These are phyloP conservation scores for Suillus discolor DNA, from an alignment of 768 basidiomycete genomes.

Conservation along the genomic window DNA sequence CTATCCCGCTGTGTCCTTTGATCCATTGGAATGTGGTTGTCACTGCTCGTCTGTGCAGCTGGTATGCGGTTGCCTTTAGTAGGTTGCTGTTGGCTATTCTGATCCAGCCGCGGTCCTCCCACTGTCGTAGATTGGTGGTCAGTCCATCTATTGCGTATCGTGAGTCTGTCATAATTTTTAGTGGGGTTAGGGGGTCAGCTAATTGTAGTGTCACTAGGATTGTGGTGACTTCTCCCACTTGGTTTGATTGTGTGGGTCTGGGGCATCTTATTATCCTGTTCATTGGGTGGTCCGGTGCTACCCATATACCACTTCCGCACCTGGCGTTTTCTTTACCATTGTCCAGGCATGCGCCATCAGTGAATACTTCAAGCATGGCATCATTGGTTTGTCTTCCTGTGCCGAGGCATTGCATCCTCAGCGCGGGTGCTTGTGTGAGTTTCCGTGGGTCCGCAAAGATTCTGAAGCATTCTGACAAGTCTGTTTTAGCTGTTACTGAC, in stretches of 20 bases:
- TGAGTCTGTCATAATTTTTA: slow-evolving; percentile 22
- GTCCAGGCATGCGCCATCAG: too few relatives aligned
- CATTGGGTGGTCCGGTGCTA: too few relatives aligned
- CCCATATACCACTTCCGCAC: too few relatives aligned
- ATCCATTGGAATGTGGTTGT: slow-evolving; percentile 27
- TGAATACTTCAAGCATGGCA: too few relatives aligned
- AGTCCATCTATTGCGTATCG: slow-evolving; percentile 16
- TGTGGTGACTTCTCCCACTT: slow-evolving; percentile 16
- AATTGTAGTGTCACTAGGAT: neutral
- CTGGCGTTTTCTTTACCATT: too few relatives aligned
- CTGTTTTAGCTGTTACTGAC: too few relatives aligned
- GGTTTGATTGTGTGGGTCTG: slow-evolving; percentile 1
- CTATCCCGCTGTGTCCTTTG: slow-evolving; percentile 24
- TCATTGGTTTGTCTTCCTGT: too few relatives aligned
- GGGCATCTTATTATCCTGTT: too few relatives aligned
- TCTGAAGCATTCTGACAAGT: too few relatives aligned
- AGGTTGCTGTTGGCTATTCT: slow-evolving; percentile 15
- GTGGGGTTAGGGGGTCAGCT: neutral
- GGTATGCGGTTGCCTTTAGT: slow-evolving; percentile 8
- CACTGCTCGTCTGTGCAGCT: slow-evolving; percentile 15
- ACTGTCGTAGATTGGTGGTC: slow-evolving; percentile 10
- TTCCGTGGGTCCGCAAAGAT: too few relatives aligned
- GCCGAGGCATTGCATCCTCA: too few relatives aligned
- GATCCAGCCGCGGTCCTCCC: slow-evolving; percentile 33
- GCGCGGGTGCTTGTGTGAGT: too few relatives aligned